Conservation (phyloP, 805 yeast species). For the Zygoascus biomembranicola region DNA sequence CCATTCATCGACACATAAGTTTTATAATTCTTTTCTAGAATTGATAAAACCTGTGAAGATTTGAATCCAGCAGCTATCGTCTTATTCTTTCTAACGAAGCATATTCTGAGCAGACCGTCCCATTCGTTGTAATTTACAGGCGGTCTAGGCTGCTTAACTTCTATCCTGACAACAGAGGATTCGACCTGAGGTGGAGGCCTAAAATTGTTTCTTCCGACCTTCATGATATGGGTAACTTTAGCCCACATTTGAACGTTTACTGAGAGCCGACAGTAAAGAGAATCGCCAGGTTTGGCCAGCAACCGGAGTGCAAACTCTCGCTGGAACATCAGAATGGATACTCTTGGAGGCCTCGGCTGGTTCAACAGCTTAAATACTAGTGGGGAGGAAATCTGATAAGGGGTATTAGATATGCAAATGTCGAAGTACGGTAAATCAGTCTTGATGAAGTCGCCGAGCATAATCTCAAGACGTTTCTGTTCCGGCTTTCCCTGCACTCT, state of each 20-base stretch:
- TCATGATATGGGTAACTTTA: slow-evolving; percentile 96
- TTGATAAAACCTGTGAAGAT: slow-evolving; percentile 66
- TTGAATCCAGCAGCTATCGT: slow-evolving; percentile 91
- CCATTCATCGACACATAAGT: slow-evolving; percentile 51
- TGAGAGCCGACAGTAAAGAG: slow-evolving; percentile 82
- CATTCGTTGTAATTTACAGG: slow-evolving; percentile 88
- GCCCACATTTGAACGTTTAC: slow-evolving; percentile 99
- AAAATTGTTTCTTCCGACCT: slow-evolving; percentile 93
- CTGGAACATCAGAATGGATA: slow-evolving; percentile 94
- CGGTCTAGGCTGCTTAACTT: slow-evolving; percentile 90
- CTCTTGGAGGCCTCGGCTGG: slow-evolving; percentile 91
- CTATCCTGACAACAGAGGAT: slow-evolving; percentile 90
- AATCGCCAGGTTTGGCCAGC: slow-evolving; percentile 94
- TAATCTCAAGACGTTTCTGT: slow-evolving; percentile 82
- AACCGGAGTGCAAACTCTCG: slow-evolving; percentile 92
- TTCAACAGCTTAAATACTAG: slow-evolving; percentile 85
- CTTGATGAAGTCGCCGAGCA: slow-evolving; percentile 94
- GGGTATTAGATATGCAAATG: slow-evolving; percentile 93
- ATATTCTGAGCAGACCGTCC: slow-evolving; percentile 91
- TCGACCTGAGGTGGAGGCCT: slow-evolving; percentile 99
- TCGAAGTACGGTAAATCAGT: slow-evolving; percentile 92
- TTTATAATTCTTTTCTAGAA: slow-evolving; percentile 81
- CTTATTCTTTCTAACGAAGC: slow-evolving; percentile 87
- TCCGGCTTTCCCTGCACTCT: slow-evolving; percentile 96
- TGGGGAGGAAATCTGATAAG: slow-evolving; percentile 96